Evolutionary conservation across 208 protist genomes (phyloP).

Genomic region (Trypanosoma grayi): DNA sequence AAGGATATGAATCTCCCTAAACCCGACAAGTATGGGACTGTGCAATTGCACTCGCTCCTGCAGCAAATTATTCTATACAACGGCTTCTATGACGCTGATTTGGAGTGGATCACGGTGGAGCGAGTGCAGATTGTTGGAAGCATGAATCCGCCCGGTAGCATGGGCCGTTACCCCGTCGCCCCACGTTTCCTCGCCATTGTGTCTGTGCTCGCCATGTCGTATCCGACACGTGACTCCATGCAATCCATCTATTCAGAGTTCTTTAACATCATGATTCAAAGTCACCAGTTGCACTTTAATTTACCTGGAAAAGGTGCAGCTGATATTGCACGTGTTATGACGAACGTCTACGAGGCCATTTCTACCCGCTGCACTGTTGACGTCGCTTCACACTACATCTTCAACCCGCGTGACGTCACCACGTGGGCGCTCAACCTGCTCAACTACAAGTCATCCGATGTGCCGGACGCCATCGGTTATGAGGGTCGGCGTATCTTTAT

Average conservation of each 20-base stretch:
- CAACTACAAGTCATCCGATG: slow-evolving; percentile 84
- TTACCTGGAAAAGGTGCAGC: slow-evolving; percentile 69
- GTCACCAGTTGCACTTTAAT: slow-evolving; percentile 61
- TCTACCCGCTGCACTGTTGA: slow-evolving; percentile 91
- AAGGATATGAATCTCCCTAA: slow-evolving; percentile 98
- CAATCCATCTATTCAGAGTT: slow-evolving; percentile 94
- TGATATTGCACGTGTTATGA: slow-evolving; percentile 93
- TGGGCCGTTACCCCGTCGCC: slow-evolving; percentile 93
- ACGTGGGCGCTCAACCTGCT: slow-evolving; percentile 92
- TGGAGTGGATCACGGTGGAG: slow-evolving; percentile 97
- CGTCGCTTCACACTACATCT: slow-evolving; percentile 96
- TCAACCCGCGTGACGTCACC: slow-evolving; percentile 97
- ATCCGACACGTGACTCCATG: slow-evolving; percentile 93
- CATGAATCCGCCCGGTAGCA: slow-evolving; percentile 95
- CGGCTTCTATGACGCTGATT: slow-evolving; percentile 94
- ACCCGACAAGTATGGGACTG: slow-evolving; percentile 97
- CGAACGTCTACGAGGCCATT: slow-evolving; percentile 93
- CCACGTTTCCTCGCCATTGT: slow-evolving; percentile 96
- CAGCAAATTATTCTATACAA: slow-evolving; percentile 97
- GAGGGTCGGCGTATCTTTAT: slow-evolving; percentile 94
- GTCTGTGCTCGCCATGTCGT: slow-evolving; percentile 91
- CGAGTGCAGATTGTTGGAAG: slow-evolving; percentile 94
- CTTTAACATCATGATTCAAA: slow-evolving; percentile 90
- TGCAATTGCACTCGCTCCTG: slow-evolving; percentile 96
- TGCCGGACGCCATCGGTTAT: slow-evolving; percentile 91